Evolutionary conservation across 2,329 filamentous ascomycete species (phyloP), one percentile per base, ranked within the genome.

Genomic region (Pseudodiploospora longispora): DNA sequence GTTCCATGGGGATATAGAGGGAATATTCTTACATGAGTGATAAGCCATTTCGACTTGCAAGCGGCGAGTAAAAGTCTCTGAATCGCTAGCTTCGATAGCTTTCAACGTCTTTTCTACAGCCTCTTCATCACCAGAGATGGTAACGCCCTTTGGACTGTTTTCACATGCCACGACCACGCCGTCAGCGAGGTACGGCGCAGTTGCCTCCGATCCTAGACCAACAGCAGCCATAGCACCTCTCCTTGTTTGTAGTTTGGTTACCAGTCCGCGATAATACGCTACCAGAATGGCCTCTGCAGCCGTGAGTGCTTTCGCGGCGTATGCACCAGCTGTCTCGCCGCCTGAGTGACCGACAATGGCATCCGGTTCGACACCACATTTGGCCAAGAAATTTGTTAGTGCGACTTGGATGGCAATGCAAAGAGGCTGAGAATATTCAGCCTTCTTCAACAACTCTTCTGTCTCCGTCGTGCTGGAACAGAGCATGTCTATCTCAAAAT

Each of bases 271-370:
- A 48, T 66, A 64, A 53, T 74, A 77, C 2, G 72, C 72, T 27
- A 71, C 62, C 1, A 60, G 57, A 51, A 72, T 64, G 36, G 65
- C 64, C 1, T 65, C 56, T 19, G 68, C 62, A 31, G 69, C 66
- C 6, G 60, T 62, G 32, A 71, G 54, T 29, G 65, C 55, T 4
- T 69, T 65, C 1, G 62, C 56, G 5, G 64, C 57, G 44, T 67
- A 70, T 0, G 67, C 67, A n/a, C 67, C 67, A 4, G 54, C 64
- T 35, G 70, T 70, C 42, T 71, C 68, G 27, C 68, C 68, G 38
- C 56, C 61, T 0, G 66, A 69, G 47, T 71, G 68, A 2, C 68
- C 66, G 5, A 56, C 54, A 1, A 68, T 65, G 8, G 57, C 61
- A 2, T 48, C 27, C 1, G 67, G 64, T 10, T 41, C 42, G 10